Evolutionary conservation across 225 moss, liverwort and hornwort genomes (phyloP).

Genomic region (Thuidium tamariscinum): DNA sequence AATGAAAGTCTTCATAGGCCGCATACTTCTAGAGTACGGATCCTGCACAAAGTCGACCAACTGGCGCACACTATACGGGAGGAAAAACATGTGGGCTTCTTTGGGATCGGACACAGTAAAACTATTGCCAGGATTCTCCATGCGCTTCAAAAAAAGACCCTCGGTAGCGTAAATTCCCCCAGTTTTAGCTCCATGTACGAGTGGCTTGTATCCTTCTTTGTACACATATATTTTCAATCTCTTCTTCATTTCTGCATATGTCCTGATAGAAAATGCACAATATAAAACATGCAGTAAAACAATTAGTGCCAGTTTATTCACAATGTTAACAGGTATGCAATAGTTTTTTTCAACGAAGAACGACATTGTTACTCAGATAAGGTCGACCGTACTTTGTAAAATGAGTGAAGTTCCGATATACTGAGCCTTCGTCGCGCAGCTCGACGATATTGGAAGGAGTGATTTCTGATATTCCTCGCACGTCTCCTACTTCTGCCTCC

Average conservation of each 20-base stretch:
- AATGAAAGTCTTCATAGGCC: constrained; percentile 55
- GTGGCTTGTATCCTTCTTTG: constrained; percentile 48
- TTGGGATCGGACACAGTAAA: constrained; percentile 49
- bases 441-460: background rate
- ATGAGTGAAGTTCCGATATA: constrained; percentile 28
- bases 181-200: constrained; percentile 41
- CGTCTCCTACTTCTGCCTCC: background rate
- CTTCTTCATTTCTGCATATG: constrained; percentile 37
- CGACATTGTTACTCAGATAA: background rate
- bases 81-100: constrained; percentile 53
- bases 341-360: background rate
- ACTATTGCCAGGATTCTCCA: constrained; percentile 20
- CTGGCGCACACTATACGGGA: constrained; percentile 82
- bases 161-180: constrained; percentile 49
- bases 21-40: constrained; percentile 63
- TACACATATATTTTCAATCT: constrained; percentile 41
- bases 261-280: constrained; percentile 8
- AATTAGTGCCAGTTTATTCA: background rate
- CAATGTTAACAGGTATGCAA: background rate
- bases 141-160: constrained; percentile 44
- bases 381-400: constrained; percentile 20
- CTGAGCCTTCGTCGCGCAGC: constrained; percentile 3
- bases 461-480: background rate
- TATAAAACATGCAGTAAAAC: background rate
- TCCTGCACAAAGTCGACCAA: constrained; percentile 65